Base-by-base conservation (phyloP, 2,329 filamentous ascomycete genomes). In the Fusarium sp. region DNA sequence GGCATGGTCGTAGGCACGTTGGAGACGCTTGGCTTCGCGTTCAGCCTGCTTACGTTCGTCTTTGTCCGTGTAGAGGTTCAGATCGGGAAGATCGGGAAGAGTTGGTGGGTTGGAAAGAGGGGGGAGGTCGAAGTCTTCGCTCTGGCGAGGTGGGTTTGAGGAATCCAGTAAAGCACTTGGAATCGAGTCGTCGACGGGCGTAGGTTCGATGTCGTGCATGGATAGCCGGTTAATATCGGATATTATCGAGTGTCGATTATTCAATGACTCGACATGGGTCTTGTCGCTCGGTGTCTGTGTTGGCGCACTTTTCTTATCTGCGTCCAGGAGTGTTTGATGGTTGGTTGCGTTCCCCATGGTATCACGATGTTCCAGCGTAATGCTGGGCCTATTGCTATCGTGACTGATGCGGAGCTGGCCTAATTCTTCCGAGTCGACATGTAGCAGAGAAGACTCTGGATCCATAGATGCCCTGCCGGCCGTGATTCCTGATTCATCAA, bases 31-130 rank as follows among this genome's bases (percentile, higher is more conserved):
- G 59, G 89, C 85, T 73, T 94, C 91, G 61, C 91, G 92, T 73
- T 93, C 90, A 2, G 90, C 91, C 41, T 89, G 85, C 73, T 92
- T 93, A 9, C 89, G 88, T 30, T 88, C 83, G 7, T 89, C 87
- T 73, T 91, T 91, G 78, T 93, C 89, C 2, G 85, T 81, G 75
- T 89, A 90, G 48, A 84, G 80, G 46, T 84, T 82, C 1, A 90
- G 77, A 70, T 94, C 86, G 2, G 91, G 86, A 8, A 76, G 62
- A 2, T 68, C 64, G 4, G 78, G 80, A 3, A 83, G 80, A 6
- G 81, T 68, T 1, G 92, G 92, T 4, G 86, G 73, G 9, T 84
- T 79, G 3, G 85, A 84, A 36, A 88, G 81, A 0, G 81, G 73
- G 15, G 70, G 59, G 9, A 73, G 52, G 31, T 72, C 62, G 23